Base-by-base conservation (phyloP, 2,329 filamentous ascomycete genomes). In the Aspergillus unguis region DNA sequence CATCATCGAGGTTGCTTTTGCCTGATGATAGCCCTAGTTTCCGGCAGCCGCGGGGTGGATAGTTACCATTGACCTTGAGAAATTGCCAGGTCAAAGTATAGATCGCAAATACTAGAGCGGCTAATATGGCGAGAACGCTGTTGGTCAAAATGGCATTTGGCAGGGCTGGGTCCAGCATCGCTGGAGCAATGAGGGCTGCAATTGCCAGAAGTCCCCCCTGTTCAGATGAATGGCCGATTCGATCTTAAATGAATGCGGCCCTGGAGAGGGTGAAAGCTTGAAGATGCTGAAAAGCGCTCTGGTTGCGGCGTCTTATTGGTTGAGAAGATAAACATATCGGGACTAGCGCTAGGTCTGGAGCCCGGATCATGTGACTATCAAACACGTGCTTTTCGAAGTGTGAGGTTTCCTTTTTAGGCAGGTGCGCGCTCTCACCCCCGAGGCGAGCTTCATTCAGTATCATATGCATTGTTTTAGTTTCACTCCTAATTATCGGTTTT, bases 1-100 rank as follows among this genome's bases (percentile, higher is more conserved):
- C 80, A 62, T 85, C 82, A 28, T 69, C 61, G 3, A 85, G 68
- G 58, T 85, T 83, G 60, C 76, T 81, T 44, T 70, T 59, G 3
- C 62, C 72, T 57, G 69, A 68, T 25, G 58, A 36, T 36, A 82
- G 63, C 11, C 80, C 80, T 9, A 84, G 62, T 61, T 75, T 80
- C 47, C 74, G 71, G 60, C 81, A 84, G 51, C 81, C 81, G 53
- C 66, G 75, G 76, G 27, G 42, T 35, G 36, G 6, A 6, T 47
- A 27, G 17, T 31, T 25, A 25, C 29, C 49, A 7, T 41, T 43
- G 35, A 32, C 32, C 5, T 17, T 17, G 17, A 25, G 5, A 29
- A 52, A 58, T 25, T 11, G 7, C 38, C 33, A 6, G 8, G 28
- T 5, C 23, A 33, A 10, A 27, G 36, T n/a, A 26, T 23, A 53